Evolutionary conservation across 768 basidiomycete species (phyloP).

Genomic region (Phanerochaete sordida): DNA sequence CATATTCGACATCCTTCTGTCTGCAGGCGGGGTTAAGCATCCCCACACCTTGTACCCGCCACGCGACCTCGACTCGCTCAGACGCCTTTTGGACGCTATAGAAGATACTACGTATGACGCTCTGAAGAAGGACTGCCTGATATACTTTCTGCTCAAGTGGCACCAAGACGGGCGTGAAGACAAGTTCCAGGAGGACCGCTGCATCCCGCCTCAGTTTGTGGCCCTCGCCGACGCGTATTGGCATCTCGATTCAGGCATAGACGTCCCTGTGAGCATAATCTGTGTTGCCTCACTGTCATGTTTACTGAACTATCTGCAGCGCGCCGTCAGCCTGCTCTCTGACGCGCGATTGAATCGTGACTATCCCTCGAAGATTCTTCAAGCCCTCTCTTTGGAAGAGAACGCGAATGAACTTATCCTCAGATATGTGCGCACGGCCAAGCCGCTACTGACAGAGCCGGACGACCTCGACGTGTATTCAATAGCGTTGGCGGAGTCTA

Average conservation of each 20-base stretch:
- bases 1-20: conserved; percentile 71
- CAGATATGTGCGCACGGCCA: conserved; percentile 71
- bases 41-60: conserved; percentile 70
- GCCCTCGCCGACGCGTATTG: conserved; percentile 83
- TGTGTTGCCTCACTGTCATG: background rate
- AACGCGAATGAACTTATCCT: conserved; percentile 56
- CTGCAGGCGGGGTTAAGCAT: conserved; percentile 55
- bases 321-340: conserved; percentile 67
- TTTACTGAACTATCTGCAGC: conserved; percentile 24
- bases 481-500: conserved; percentile 61
- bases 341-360: conserved; percentile 75
- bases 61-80: conserved; percentile 46
- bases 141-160: conserved; percentile 83
- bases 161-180: conserved; percentile 60
- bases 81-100: conserved; percentile 58
- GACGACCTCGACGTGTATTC: conserved; percentile 70
- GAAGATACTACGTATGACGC: conserved; percentile 60
- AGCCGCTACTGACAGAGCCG: conserved; percentile 66
- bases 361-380: conserved; percentile 74
- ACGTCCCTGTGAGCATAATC: conserved; percentile 44
- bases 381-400: conserved; percentile 49
- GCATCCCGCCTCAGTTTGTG: conserved; percentile 74
- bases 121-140: conserved; percentile 76
- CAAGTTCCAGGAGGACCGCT: conserved; percentile 47
- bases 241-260: conserved; percentile 69